Conservation (phyloP, 2,329 filamentous ascomycete species). For the Aspergillus tanneri region DNA sequence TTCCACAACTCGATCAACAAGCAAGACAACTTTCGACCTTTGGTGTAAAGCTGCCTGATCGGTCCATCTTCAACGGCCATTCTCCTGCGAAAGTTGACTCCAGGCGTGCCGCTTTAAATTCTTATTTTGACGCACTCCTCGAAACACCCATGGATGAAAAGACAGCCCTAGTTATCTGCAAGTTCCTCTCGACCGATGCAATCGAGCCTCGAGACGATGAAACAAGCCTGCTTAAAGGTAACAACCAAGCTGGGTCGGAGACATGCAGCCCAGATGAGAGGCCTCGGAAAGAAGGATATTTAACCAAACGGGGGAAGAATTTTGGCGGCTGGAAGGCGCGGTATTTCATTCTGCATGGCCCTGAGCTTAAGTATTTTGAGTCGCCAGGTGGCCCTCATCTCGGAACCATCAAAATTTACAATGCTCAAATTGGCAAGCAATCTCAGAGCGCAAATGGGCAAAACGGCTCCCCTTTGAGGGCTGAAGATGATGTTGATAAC, state of each 20-base stretch:
- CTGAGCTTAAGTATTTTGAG: slow-evolving; percentile 85
- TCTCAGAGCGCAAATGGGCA: slow-evolving; percentile 60
- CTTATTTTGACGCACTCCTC: slow-evolving; percentile 81
- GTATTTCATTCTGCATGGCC: slow-evolving; percentile 68
- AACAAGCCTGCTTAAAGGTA: slow-evolving; percentile 47
- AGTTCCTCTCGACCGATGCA: slow-evolving; percentile 72
- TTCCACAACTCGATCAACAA: slow-evolving; percentile 78
- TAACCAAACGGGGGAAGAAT: slow-evolving; percentile 97
- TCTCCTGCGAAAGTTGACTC: slow-evolving; percentile 91
- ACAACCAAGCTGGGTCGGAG: slow-evolving; percentile 31
- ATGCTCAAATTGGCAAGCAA: slow-evolving; percentile 93
- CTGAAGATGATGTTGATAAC: slow-evolving; percentile 76
- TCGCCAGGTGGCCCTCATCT: slow-evolving; percentile 84
- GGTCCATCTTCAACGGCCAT: slow-evolving; percentile 84
- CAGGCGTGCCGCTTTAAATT: slow-evolving; percentile 73
- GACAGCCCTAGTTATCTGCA: slow-evolving; percentile 78
- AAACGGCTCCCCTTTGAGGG: slow-evolving; percentile 61
- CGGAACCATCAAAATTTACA: slow-evolving; percentile 87
- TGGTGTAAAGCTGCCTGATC: slow-evolving; percentile 75
- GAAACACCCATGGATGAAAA: slow-evolving; percentile 77
- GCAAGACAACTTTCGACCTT: slow-evolving; percentile 73
- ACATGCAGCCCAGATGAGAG: slow-evolving; percentile 61
- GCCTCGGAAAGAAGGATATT: slow-evolving; percentile 78
- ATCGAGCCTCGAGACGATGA: slow-evolving; percentile 57
- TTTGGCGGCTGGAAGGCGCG: slow-evolving; percentile 97